Evolutionary conservation across 768 basidiomycete species (phyloP), one percentile per base, ranked within the genome.

Genomic region (Russula sp.): DNA sequence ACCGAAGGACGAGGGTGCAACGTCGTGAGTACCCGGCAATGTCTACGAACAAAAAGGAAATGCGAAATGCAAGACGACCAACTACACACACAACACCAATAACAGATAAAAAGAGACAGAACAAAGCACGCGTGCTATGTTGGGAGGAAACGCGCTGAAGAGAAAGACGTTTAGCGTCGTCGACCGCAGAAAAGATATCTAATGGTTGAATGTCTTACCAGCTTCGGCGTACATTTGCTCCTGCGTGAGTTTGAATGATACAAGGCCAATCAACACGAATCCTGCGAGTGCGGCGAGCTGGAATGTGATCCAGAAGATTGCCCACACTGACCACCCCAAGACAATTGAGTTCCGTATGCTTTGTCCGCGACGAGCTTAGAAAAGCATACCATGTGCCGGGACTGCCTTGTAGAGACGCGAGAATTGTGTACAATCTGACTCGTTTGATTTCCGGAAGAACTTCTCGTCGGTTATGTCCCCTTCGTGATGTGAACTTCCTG

Each of bases 381-480:
- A 55, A 49, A 40, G 73, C 82, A 63, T 74, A 90, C 91, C 74
- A 70, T 93, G 89, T n/a, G 89, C 80, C 45, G 83, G 79, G 57
- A 90, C 79, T 6, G 76, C 73, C 18, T 89, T 89, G 73, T 80
- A 93, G 56, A 98, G 72, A 50, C 93, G 76, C 18, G 83, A 76
- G 71, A 93, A 96, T 70, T 98, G 94, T 2, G 93, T 91, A 62
- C 91, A 90, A 71, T 96, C 94, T 1, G 92, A 94, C 70, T 94
- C 91, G 70, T 96, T 96, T 32, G 86, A 82, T 78, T 96, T 96
- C 71, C 94, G 91, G 75, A 95, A 97, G 76, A 95, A 92, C 60
- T 90, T 82, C 71, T 98, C 94, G 72, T 98, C 95, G 49, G 91
- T 84, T 50, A 95, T 87, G 71, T 98, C 94, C 94, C 91, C 91